A percentile compares a stretch with the other conserved stretches of the same genome.
Conservation (phyloP, 345 rosid species). For the Eucalyptus shirleyi region DNA sequence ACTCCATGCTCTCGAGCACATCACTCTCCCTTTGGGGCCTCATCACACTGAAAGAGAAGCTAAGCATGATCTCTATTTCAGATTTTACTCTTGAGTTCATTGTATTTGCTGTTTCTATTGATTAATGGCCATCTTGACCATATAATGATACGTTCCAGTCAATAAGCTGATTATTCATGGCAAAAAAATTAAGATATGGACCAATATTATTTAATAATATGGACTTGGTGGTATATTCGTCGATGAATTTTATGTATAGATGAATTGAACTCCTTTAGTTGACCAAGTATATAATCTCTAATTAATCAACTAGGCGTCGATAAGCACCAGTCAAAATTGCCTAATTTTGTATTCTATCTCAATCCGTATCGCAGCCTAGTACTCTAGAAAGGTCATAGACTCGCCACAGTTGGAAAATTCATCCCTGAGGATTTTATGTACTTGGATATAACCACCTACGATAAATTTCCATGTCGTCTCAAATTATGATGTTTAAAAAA, state of each 20-base stretch:
- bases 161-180: neutral
- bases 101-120: accelerated
- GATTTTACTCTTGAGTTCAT: neutral
- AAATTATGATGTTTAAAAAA: neutral
- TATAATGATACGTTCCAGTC: neutral
- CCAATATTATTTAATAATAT: neutral
- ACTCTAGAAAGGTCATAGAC: neutral
- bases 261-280: neutral
- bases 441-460: neutral
- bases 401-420: neutral
- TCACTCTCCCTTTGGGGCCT: neutral
- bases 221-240: neutral
- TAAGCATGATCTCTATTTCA: neutral
- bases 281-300: neutral
- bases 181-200: neutral
- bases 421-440: neutral
- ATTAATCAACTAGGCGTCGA: neutral
- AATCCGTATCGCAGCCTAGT: no score
- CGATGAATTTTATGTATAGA: neutral
- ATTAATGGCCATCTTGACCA: neutral
- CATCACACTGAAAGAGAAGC: neutral
- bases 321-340: neutral
- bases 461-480: no score
- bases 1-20: neutral
- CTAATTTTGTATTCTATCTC: neutral